Evolutionary conservation across 2,329 filamentous ascomycete genomes (phyloP), one percentile per base, ranked within the genome.

Genomic region (Paraconiothyrium brasiliense): DNA sequence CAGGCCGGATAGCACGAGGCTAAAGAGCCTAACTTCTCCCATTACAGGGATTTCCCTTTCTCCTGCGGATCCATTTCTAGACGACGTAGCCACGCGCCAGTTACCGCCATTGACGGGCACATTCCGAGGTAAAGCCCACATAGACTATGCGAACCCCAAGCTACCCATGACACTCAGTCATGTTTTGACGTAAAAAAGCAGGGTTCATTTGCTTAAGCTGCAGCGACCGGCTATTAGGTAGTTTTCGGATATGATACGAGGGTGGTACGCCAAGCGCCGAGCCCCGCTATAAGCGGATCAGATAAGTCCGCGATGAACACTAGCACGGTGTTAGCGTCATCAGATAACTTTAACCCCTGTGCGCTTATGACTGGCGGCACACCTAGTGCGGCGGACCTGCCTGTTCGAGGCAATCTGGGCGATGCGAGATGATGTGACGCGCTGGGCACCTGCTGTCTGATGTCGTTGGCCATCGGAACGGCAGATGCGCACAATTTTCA

Each of bases 341-440:
- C 74, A 74, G 75, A 76, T 76, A 78, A 77, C 62, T 61, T 51
- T 65, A 66, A 66, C 51, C 63, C 49, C 37, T 57, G 51, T 43
- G 47, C 58, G 63, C 37, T 46, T 55, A 22, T 20, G 39, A 59
- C 41, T 49, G 56, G 59, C 16, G 30, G n/a, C 24, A 34, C 24
- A 43, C 22, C 27, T 60, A 64, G 65, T 57, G 46, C 59, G 30
- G 59, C 66, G 67, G 67, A 71, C 59, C 60, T 71, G 61, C 70
- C 64, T 62, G 16, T 64, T 68, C 34, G 16, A 66, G 71, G 34
- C 62, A 41, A 35, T 46, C 50, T 55, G 57, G 57, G 47, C 50
- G 46, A 37, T 27, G 54, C 52, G 59, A 34, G 20, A 14, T 47
- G 54, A 30, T 48, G 51, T 43, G 51, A 43, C 37, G 35, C 9